These are phyloP conservation scores for Corymbia calophylla DNA, from an alignment of 441 rosid genomes.

Conservation along the genomic window DNA sequence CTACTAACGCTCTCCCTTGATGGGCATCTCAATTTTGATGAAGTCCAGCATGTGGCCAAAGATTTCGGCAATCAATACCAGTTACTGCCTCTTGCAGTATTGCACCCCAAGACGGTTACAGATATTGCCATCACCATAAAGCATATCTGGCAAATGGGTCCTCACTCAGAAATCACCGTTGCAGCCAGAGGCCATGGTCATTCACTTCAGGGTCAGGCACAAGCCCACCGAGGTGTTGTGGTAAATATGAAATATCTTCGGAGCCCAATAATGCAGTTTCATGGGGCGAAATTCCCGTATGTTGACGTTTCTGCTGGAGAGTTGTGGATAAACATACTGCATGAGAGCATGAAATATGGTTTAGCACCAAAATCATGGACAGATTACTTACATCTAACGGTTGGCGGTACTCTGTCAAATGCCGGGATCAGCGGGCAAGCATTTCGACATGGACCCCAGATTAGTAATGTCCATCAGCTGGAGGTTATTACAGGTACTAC, in stretches of 20 bases:
- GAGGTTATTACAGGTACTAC: conserved; percentile 90
- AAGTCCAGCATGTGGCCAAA: conserved; percentile 64
- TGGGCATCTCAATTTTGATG: conserved; percentile 64
- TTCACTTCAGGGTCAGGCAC: conserved; percentile 95
- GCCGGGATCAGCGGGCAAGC: conserved; percentile 99
- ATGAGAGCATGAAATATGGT: conserved; percentile 68
- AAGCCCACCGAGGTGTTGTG: conserved; percentile 67
- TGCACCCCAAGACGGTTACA: conserved; percentile 72
- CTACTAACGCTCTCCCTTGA: conserved; percentile 46
- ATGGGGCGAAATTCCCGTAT: conserved; percentile 37
- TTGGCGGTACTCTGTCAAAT: conserved; percentile 94
- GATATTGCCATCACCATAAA: conserved; percentile 69
- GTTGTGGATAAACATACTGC: conserved; percentile 87
- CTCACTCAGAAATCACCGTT: conserved; percentile 64
- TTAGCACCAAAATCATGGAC: conserved; percentile 98
- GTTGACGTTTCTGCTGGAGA: conserved; percentile 87
- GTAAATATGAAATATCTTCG: conserved; percentile 82
- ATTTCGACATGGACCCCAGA: conserved; percentile 95
- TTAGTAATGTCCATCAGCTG: conserved; percentile 86
- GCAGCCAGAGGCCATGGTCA: conserved; percentile 97
- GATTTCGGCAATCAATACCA: conserved; percentile 84
- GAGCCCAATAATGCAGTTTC: conserved; percentile 38
- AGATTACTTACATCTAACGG: conserved; percentile 91
- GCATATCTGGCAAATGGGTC: conserved; percentile 83
- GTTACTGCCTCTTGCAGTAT: conserved; percentile 60